A percentile compares a stretch with the other conserved stretches of the same genome.
Evolutionary conservation across 2,329 filamentous ascomycete species (phyloP).

Genomic region (Graphiopsis chlorocephala): DNA sequence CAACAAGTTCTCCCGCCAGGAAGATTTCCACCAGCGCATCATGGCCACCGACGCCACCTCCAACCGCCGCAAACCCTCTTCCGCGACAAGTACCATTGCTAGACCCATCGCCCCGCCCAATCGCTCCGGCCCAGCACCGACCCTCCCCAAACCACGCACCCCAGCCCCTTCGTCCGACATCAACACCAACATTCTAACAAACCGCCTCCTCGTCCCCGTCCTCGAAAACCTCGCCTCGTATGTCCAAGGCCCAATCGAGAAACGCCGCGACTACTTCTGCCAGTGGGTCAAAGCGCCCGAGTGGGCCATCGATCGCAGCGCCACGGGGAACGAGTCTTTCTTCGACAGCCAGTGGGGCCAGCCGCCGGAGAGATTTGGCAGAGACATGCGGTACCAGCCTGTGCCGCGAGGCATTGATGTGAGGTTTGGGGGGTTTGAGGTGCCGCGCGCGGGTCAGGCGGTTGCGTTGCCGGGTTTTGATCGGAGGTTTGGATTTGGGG

Average conservation of each 20-base stretch:
- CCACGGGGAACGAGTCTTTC: slow-evolving; percentile 41
- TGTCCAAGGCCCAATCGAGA: slow-evolving; percentile 33
- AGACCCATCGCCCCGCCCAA: not conserved
- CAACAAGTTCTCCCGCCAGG: slow-evolving; percentile 32
- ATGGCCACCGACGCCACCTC: slow-evolving; percentile 18
- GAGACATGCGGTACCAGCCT: slow-evolving; percentile 36
- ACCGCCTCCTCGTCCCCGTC: slow-evolving; percentile 39
- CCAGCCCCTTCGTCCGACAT: slow-evolving; percentile 1
- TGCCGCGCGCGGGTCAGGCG: not conserved
- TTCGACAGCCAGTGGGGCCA: slow-evolving; percentile 38
- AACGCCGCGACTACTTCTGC: slow-evolving; percentile 40
- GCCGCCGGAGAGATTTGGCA: slow-evolving; percentile 37
- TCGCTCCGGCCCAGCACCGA: not conserved
- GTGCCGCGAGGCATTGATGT: slow-evolving; percentile 22
- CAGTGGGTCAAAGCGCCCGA: slow-evolving; percentile 39
- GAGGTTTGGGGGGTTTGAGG: slow-evolving; percentile 18
- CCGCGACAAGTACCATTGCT: not conserved
- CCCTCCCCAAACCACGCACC: not conserved
- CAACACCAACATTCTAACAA: slow-evolving; percentile 4
- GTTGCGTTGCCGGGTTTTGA: slow-evolving; percentile 12
- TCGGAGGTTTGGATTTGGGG: slow-evolving; percentile 13
- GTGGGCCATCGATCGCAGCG: slow-evolving; percentile 39
- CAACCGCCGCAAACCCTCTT: slow-evolving; percentile 8
- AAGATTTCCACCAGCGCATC: slow-evolving; percentile 29
- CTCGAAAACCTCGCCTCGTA: slow-evolving; percentile 45